Base-by-base conservation (phyloP, 2,329 filamentous ascomycete genomes). In the Plenodomus tracheiphilus region DNA sequence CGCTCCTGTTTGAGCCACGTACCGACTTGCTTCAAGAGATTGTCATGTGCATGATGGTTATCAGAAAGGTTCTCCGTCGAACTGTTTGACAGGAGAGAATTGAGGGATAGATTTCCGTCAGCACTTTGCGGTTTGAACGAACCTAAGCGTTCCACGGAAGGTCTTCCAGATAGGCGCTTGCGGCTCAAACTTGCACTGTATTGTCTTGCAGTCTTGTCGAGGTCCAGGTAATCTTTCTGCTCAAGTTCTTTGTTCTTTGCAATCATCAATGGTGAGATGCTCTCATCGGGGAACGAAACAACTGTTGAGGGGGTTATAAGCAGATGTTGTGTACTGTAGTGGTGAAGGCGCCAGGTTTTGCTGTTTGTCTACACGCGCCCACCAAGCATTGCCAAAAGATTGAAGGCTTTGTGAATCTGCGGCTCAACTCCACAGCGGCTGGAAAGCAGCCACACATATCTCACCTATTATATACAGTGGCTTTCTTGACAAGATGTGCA, bases 1-100 rank as follows among this genome's bases (percentile, higher is more conserved):
- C 86, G 88, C 73, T 97, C 91, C 41, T 86, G 83, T 60, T 92
- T 85, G 34, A 97, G 76, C 93, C 93, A 97, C 57, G 89, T 85
- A 20, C 83, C 81, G 13, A 97, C 85, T 66, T 95, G 89, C 17
- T 85, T 80, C 21, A 94, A 74, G 7, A 95, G 65, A 38, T 64
- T 64, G 17, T 73, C 68, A 25, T 71, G 68, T 25, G 55, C 39
- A 57, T 70, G 69, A 32, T 61, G 54, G 10, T 50, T 30, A 19
- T 66, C 59, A 9, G 61, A 43, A 6, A 54, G 43, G 28, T 39
- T 50, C 34, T 62, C 58, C 36, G 60, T 51, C 4, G 68, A 66
- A 25, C 67, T 65, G 6, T 67, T 65, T 7, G 68, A 65, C 10
- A 67, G 49, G 3, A 68, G 43, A 4, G 69, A 71, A 17, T 61